These are phyloP conservation scores for Nakazawaea anatomiae DNA, from an alignment of 805 yeast genomes.

Conservation along the genomic window DNA sequence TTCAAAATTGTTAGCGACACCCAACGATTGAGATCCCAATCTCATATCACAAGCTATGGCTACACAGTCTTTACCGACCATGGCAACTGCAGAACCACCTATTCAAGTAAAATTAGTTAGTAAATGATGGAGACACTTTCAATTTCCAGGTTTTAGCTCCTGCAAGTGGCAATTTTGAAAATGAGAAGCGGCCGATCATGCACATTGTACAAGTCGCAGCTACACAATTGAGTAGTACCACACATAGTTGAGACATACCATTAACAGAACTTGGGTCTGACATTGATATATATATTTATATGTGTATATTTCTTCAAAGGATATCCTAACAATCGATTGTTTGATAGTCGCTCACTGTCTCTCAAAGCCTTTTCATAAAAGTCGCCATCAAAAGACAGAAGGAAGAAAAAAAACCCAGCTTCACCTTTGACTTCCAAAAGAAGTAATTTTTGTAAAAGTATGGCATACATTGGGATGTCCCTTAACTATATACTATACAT, in stretches of 20 bases:
- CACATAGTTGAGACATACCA: conserved; percentile 30
- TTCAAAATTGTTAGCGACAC: conserved; percentile 88
- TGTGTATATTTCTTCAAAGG: not conserved
- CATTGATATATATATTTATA: conserved; percentile 28
- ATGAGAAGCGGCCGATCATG: too few relatives aligned
- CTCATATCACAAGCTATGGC: conserved; percentile 96
- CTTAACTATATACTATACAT: too few relatives aligned
- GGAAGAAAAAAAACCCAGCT: not conserved
- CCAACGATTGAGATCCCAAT: conserved; percentile 88
- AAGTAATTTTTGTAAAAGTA: not conserved
- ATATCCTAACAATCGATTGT: not conserved
- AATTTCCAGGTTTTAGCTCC: too few relatives aligned
- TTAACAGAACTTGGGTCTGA: conserved; percentile 77
- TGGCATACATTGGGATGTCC: too few relatives aligned
- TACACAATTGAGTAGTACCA: too few relatives aligned
- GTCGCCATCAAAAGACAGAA: not conserved
- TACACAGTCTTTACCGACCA: conserved; percentile 97
- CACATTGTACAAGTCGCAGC: too few relatives aligned
- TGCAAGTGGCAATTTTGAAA: not conserved
- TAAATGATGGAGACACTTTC: not conserved
- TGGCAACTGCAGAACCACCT: conserved; percentile 97
- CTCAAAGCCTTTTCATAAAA: too few relatives aligned
- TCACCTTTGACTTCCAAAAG: not conserved
- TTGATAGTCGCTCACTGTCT: too few relatives aligned
- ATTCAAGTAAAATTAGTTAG: not conserved